phyloP scores from a whole-genome alignment of 2,329 filamentous ascomycete genomes.

The Talaromyces sp. region DNA sequence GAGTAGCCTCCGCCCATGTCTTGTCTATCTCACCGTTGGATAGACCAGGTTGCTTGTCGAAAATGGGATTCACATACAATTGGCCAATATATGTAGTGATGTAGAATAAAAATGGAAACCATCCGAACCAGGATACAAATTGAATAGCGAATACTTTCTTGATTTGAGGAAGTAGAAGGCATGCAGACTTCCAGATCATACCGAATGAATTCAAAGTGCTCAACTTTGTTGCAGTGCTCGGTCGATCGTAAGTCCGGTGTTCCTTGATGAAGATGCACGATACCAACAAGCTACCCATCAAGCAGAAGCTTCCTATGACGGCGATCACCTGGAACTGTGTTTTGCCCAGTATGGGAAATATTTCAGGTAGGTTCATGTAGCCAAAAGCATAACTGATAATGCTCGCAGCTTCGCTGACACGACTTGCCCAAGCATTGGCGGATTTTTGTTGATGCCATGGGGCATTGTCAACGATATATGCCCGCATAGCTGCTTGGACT shows the following conservation, averaged over 20 bases:
- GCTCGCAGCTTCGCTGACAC: conserved; percentile 81
- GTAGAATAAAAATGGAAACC: conserved; percentile 95
- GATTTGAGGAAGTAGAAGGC: conserved; percentile 71
- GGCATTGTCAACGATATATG: conserved; percentile 90
- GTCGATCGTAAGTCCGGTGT: conserved; percentile 73
- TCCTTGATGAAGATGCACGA: conserved; percentile 71
- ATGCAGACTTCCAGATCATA: conserved; percentile 42
- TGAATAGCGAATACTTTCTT: conserved; percentile 77
- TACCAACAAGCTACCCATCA: conserved; percentile 67
- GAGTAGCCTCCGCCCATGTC: conserved; percentile 79
- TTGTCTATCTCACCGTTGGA: conserved; percentile 72
- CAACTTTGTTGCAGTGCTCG: conserved; percentile 45
- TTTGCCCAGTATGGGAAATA: conserved; percentile 76
- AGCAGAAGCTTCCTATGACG: conserved; percentile 75
- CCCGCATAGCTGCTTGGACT: conserved; percentile 87
- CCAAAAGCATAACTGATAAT: conserved; percentile 88
- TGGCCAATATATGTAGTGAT: conserved; percentile 91
- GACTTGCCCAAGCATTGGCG: conserved; percentile 91
- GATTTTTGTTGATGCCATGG: conserved; percentile 90
- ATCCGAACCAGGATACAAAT: conserved; percentile 87
- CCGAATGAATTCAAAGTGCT: not conserved
- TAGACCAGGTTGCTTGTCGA: conserved; percentile 75
- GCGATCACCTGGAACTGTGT: conserved; percentile 93
- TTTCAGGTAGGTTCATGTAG: conserved; percentile 72
- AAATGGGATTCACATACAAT: conserved; percentile 81